Base-by-base conservation (phyloP, 208 protist species). In the Acanthamoeba sp. region DNA sequence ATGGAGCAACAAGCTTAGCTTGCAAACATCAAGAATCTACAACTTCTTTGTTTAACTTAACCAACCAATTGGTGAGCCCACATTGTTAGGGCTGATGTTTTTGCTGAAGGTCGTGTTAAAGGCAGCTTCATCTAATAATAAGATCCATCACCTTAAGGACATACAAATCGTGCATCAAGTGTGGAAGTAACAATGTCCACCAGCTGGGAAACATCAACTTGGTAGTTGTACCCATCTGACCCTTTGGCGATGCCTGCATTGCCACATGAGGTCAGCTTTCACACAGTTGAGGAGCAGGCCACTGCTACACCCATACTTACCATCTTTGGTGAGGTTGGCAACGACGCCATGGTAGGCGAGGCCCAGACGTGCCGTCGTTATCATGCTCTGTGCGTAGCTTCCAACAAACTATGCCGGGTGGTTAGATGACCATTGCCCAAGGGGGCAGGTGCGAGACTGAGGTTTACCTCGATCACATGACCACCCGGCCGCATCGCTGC, bases 401-500 rank as follows among this genome's bases (percentile, higher is more conserved):
- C 71, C 71, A 34, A 48, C 40, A 9, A 82, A 48, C 62, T 69
- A 29, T 69, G 24, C 36, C 6, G 4, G 14, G 55, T 22, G 52
- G 52, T n/a, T n/a, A n/a, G n/a, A n/a, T n/a, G n/a, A n/a, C n/a
- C n/a, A n/a, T n/a, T n/a, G n/a, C n/a, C n/a, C n/a, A n/a, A n/a
- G n/a, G n/a, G n/a, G n/a, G n/a, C n/a, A n/a, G n/a, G n/a, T n/a
- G n/a, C n/a, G n/a, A n/a, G n/a, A n/a, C n/a, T n/a, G n/a, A n/a
- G n/a, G n/a, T n/a, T n/a, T 69, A 69, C 62, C 71, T 82, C 71
- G 16, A 82, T 20, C 22, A 82, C 71, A 24, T 82, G 71, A 22
- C 4, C 71, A 27, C 71, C 71, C 24, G 71, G 71, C 18, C 71
- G 22, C 18, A 38, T 48, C 2, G 71, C 71, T 20, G 40, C 71